phyloP scores from a whole-genome alignment of 148 eudicot species.

The Fagopyrum esculentum region DNA sequence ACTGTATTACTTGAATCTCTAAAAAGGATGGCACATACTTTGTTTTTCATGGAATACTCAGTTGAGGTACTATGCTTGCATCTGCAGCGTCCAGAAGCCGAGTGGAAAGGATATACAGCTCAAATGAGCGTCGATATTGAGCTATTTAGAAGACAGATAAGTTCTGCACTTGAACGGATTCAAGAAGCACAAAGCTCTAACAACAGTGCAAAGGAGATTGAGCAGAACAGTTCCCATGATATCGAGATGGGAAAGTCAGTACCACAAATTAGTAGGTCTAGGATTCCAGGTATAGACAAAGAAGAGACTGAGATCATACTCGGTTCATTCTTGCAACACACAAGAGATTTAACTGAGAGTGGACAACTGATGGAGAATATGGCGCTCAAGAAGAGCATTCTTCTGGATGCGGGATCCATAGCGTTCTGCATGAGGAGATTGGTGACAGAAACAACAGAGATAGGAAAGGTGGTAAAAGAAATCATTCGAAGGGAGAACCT shows the following conservation, averaged over 20 bases:
- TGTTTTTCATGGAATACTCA: constrained; percentile 22
- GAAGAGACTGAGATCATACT: constrained; percentile 18
- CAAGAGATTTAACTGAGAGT: constrained; percentile 16
- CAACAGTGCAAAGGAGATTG: constrained; percentile 10
- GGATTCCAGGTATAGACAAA: constrained; percentile 3
- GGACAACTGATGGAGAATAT: constrained; percentile 12
- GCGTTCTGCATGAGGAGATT: constrained; percentile 32
- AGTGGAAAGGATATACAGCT: constrained; percentile 29
- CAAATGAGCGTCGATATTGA: constrained; percentile 25
- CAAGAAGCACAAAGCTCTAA: constrained; percentile 17
- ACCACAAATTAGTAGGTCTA: not conserved
- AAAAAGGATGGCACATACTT: constrained; percentile 27
- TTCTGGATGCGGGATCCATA: constrained; percentile 22
- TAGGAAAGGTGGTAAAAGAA: constrained; percentile 27
- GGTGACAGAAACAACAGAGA: constrained; percentile 27
- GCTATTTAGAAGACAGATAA: constrained; percentile 20
- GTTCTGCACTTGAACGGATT: constrained; percentile 21
- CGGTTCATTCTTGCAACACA: constrained; percentile 20
- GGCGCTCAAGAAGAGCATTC: constrained; percentile 16
- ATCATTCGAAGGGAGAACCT: constrained; percentile 28
- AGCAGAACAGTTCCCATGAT: constrained; percentile 7
- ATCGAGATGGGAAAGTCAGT: constrained; percentile 27
- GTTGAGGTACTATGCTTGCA: constrained; percentile 20
- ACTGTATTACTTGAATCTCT: constrained; percentile 20
- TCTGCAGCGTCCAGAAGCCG: constrained; percentile 9